phyloP scores from a whole-genome alignment of 2,329 filamentous ascomycete genomes.

The Nigrospora osmanthi region DNA sequence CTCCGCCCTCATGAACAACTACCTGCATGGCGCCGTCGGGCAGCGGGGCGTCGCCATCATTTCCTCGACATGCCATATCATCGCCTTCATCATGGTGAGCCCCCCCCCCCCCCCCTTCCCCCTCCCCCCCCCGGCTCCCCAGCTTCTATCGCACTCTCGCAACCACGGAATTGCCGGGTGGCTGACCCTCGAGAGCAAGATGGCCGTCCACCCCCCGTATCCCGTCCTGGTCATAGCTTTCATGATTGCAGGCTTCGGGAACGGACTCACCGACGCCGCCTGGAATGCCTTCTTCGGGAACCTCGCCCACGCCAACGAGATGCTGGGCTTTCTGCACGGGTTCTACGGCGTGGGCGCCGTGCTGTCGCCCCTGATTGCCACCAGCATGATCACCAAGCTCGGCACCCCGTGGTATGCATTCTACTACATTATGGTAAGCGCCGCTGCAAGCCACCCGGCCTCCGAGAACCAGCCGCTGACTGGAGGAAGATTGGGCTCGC shows the following conservation, averaged over 20 bases:
- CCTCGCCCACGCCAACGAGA: slow-evolving; percentile 61
- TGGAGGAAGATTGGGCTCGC: slow-evolving; percentile 39
- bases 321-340: slow-evolving; percentile 61
- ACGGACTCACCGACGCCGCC: slow-evolving; percentile 52
- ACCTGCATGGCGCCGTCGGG: slow-evolving; percentile 34
- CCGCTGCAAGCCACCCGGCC: too few relatives aligned
- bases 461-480: not conserved
- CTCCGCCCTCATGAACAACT: slow-evolving; percentile 35
- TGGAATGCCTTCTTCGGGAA: slow-evolving; percentile 55
- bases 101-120: too few relatives aligned
- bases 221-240: slow-evolving; percentile 58
- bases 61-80: slow-evolving; percentile 49
- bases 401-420: slow-evolving; percentile 59
- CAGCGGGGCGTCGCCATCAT: slow-evolving; percentile 62
- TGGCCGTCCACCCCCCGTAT: slow-evolving; percentile 59
- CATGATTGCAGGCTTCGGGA: slow-evolving; percentile 61
- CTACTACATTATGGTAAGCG: slow-evolving; percentile 65
- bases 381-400: slow-evolving; percentile 58
- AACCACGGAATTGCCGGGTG: not conserved
- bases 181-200: slow-evolving; percentile 11
- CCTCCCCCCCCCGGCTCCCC: too few relatives aligned
- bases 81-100: slow-evolving; percentile 48
- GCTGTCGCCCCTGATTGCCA: slow-evolving; percentile 62
- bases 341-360: slow-evolving; percentile 63
- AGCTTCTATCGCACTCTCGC: not conserved